phyloP scores from a whole-genome alignment of 257 asterid species.

The Mentha longifolia region DNA sequence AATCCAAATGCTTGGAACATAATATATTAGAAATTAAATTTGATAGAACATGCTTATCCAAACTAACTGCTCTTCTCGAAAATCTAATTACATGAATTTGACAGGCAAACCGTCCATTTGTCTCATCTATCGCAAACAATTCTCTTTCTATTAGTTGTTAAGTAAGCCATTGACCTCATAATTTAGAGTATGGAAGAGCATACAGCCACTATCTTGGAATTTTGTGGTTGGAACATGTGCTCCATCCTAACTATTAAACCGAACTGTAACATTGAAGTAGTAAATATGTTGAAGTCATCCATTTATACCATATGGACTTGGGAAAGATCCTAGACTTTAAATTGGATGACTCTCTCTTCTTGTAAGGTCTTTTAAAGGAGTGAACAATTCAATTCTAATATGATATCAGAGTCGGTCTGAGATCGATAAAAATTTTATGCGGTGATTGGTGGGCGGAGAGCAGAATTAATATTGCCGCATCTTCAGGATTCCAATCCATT shows the following conservation, averaged over 20 bases:
- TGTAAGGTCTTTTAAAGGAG: too few relatives aligned
- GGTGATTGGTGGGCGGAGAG: too few relatives aligned
- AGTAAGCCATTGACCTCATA: constrained; percentile 13
- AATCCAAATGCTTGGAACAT: background rate
- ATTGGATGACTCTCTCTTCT: too few relatives aligned
- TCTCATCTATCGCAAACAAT: constrained; percentile 4
- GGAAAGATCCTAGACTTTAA: too few relatives aligned
- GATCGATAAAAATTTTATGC: too few relatives aligned
- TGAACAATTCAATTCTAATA: too few relatives aligned
- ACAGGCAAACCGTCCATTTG: constrained; percentile 26
- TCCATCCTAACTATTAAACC: background rate
- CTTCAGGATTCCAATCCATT: too few relatives aligned
- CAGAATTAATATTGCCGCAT: too few relatives aligned
- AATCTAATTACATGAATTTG: constrained; percentile 20
- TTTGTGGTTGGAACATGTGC: constrained; percentile 9
- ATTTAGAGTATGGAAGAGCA: background rate
- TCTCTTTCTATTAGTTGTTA: background rate
- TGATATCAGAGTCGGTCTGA: too few relatives aligned
- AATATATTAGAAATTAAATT: background rate
- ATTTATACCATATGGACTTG: too few relatives aligned
- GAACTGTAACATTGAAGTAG: background rate
- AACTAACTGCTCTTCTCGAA: constrained; percentile 1
- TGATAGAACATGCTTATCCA: constrained; percentile 19
- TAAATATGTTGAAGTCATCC: too few relatives aligned
- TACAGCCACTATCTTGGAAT: background rate